Evolutionary conservation across 768 basidiomycete genomes (phyloP), one percentile per base, ranked within the genome.

Genomic region (Lentinula detonsa): DNA sequence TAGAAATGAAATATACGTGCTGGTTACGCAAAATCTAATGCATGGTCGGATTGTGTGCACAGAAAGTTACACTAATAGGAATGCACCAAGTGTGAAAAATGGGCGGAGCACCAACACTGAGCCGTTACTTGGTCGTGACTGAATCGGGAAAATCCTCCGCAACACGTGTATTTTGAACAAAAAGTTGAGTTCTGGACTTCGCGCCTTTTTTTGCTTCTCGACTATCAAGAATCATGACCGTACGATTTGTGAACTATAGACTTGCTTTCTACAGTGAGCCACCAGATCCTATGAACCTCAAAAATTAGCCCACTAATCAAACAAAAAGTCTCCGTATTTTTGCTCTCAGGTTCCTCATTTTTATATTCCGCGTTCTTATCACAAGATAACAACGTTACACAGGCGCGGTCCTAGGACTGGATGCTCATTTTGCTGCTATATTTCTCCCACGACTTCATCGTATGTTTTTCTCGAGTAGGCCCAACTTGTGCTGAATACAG

Each of bases 361-460:
- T 39, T 15, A 43, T 23, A 2, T 59, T n/a, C 18, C 28, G 50
- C 34, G 21, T 33, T n/a, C 34, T 15, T 61, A 23, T 55, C 64
- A 53, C 13, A 51, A 61, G 31, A 61, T 61, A 16, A 51, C 5
- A 6, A 51, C 31, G 60, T n/a, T 33, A 28, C 52, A 53, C 65
- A 80, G 76, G 76, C 13, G 76, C 80, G 33, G 86, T 90, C 40
- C 79, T 93, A 4, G 91, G 91, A 9, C 70, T 93, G 23, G 76
- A 85, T 2, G 84, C 81, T 11, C 83, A 90, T 71, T 84, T 91
- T 65, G 88, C 86, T 1, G 78, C 61, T 53, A 69, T 86, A 49
- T 91, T 92, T 71, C 75, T 91, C 33, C 88, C 91, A 0, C 71
- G 76, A 50, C 70, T 86, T 28, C 84, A 85, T 68, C 76, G 91